These are phyloP conservation scores for Penicillium manginii DNA, from an alignment of 495 filamentous ascomycete species.

Conservation along the genomic window DNA sequence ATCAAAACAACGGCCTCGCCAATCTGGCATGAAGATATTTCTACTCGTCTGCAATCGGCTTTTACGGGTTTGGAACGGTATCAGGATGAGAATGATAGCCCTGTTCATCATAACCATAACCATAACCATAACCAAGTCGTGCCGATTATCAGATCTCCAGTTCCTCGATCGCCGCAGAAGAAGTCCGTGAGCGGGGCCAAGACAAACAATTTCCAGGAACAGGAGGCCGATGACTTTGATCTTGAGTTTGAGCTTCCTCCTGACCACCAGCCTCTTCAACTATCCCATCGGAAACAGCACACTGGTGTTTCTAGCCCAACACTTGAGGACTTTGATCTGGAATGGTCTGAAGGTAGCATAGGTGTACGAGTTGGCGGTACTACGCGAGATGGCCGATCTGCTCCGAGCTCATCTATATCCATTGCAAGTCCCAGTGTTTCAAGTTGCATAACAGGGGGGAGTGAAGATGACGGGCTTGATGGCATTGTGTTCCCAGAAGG, in stretches of 20 bases:
- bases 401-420: slow-evolving; percentile 82
- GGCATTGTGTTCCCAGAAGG: slow-evolving; percentile 83
- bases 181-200: slow-evolving; percentile 18
- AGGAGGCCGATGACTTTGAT: slow-evolving; percentile 70
- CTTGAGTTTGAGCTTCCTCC: slow-evolving; percentile 74
- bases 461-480: slow-evolving; percentile 86
- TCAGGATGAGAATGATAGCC: slow-evolving; percentile 63
- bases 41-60: slow-evolving; percentile 30
- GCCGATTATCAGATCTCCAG: slow-evolving; percentile 70
- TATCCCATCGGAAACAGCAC: slow-evolving; percentile 61
- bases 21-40: slow-evolving; percentile 32
- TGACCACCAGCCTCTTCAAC: slow-evolving; percentile 58
- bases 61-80: slow-evolving; percentile 57
- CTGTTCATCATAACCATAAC: slow-evolving; percentile 44
- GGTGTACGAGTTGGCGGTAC: slow-evolving; percentile 88
- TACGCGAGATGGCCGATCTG: slow-evolving; percentile 71
- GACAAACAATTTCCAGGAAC: slow-evolving; percentile 28
- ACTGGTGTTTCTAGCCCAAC: slow-evolving; percentile 59
- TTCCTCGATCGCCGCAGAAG: slow-evolving; percentile 57
- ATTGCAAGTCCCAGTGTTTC: slow-evolving; percentile 88
- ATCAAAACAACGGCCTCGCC: slow-evolving; percentile 40
- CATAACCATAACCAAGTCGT: slow-evolving; percentile 56
- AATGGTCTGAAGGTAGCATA: slow-evolving; percentile 91
- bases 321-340: slow-evolving; percentile 76
- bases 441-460: slow-evolving; percentile 89